phyloP scores from a whole-genome alignment of 2,329 filamentous ascomycete species.

The Fusarium ramigenum region DNA sequence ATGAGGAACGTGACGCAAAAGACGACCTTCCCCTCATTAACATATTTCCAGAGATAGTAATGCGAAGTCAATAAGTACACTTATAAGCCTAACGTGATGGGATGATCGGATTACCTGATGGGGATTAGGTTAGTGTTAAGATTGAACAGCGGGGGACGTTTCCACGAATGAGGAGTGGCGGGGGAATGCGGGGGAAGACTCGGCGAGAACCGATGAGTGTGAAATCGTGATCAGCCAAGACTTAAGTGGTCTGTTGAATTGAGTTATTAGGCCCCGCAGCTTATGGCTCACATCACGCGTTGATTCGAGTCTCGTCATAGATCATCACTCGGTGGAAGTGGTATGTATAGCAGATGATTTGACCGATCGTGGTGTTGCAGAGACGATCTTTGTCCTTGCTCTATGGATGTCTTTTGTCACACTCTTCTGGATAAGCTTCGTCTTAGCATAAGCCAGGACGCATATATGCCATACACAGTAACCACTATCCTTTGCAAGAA shows the following conservation, averaged over 20 bases:
- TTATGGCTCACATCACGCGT: no score
- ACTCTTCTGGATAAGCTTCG: no score
- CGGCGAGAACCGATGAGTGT: background rate
- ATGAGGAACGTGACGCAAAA: slow-evolving; percentile 8
- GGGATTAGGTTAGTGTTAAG: slow-evolving; percentile 4
- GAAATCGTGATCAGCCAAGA: background rate
- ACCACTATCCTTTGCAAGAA: background rate
- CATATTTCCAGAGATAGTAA: slow-evolving; percentile 13
- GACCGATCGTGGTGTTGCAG: background rate
- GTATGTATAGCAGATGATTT: accelerated
- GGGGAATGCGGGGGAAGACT: slow-evolving; percentile 1
- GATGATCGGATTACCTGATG: slow-evolving; percentile 6
- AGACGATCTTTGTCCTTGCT: background rate
- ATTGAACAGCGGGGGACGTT: background rate
- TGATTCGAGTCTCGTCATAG: no score
- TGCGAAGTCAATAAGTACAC: slow-evolving; percentile 19
- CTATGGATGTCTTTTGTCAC: accelerated
- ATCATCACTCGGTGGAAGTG: background rate
- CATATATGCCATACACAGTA: accelerated
- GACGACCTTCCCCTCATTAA: slow-evolving; percentile 3
- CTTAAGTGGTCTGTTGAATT: background rate
- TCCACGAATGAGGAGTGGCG: slow-evolving; percentile 1
- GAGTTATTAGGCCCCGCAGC: no score
- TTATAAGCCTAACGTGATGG: background rate
- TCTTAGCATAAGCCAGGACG: no score